These are phyloP conservation scores for Rachicladosporium sp. DNA, from an alignment of 2,329 filamentous ascomycete genomes.

Conservation along the genomic window DNA sequence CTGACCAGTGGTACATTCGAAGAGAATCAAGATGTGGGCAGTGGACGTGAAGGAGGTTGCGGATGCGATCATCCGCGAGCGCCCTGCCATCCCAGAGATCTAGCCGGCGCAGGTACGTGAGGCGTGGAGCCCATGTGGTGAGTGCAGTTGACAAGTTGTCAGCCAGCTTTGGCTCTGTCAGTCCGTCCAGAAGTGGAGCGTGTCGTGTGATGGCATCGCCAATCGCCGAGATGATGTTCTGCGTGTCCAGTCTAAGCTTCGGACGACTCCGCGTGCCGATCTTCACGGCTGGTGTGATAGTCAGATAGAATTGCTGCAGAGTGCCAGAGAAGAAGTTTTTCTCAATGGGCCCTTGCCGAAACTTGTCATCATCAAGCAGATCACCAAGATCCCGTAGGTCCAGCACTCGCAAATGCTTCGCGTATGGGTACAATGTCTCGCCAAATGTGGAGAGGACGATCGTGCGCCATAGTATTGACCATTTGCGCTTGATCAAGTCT, in stretches of 20 bases:
- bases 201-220: slow-evolving; percentile 30
- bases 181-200: slow-evolving; percentile 41
- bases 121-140: slow-evolving; percentile 45
- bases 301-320: slow-evolving; percentile 32
- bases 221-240: slow-evolving; percentile 34
- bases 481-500: slow-evolving; percentile 40
- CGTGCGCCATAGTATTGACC: slow-evolving; percentile 55
- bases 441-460: slow-evolving; percentile 54
- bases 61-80: slow-evolving; percentile 42
- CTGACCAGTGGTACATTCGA: slow-evolving; percentile 40
- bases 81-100: slow-evolving; percentile 50
- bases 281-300: slow-evolving; percentile 11
- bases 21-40: slow-evolving; percentile 52
- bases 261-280: slow-evolving; percentile 4
- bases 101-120: slow-evolving; percentile 47
- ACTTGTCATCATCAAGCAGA: slow-evolving; percentile 49
- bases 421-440: slow-evolving; percentile 55
- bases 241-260: slow-evolving; percentile 22
- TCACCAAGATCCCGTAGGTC: slow-evolving; percentile 50
- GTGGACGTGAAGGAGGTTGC: slow-evolving; percentile 41
- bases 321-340: slow-evolving; percentile 43
- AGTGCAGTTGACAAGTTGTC: slow-evolving; percentile 44
- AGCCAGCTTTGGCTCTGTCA: slow-evolving; percentile 21
- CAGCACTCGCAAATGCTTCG: slow-evolving; percentile 51
- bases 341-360: slow-evolving; percentile 43